phyloP scores from a whole-genome alignment of 768 basidiomycete species.

The Tylopilus intermedius region DNA sequence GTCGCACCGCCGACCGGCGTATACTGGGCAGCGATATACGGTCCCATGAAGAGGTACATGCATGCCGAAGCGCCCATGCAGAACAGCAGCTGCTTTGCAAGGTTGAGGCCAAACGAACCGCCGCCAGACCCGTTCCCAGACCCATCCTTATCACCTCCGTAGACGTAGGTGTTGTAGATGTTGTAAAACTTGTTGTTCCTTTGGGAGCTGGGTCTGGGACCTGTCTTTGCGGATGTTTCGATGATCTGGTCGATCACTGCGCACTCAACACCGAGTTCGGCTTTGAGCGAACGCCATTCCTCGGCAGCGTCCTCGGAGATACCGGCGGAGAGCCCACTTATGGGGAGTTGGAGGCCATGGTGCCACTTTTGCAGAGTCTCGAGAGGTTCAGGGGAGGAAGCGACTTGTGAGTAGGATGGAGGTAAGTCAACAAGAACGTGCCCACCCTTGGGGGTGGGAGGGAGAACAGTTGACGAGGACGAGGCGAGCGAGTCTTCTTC shows the following conservation, averaged over 20 bases:
- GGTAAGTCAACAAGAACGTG: constrained; percentile 49
- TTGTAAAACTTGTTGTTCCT: constrained; percentile 69
- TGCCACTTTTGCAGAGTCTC: constrained; percentile 71
- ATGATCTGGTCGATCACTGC: constrained; percentile 70
- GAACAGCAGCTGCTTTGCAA: constrained; percentile 47
- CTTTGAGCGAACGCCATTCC: constrained; percentile 77
- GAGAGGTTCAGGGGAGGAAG: constrained; percentile 45
- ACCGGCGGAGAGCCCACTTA: constrained; percentile 43
- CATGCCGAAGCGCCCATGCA: constrained; percentile 61
- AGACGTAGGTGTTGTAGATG: constrained; percentile 75
- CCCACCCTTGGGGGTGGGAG: constrained; percentile 60
- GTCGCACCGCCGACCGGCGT: constrained; percentile 60
- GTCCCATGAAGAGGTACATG: constrained; percentile 56
- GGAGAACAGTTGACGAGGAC: constrained; percentile 68
- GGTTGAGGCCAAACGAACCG: constrained; percentile 29
- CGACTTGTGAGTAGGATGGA: constrained; percentile 65
- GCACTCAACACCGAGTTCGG: constrained; percentile 75
- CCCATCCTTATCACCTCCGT: constrained; percentile 40
- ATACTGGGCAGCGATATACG: constrained; percentile 53
- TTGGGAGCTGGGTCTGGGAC: constrained; percentile 31
- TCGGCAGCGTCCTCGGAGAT: constrained; percentile 63
- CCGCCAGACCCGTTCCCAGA: constrained; percentile 16
- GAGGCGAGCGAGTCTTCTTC: constrained; percentile 59
- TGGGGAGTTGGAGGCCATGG: constrained; percentile 45
- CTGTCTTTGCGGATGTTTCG: constrained; percentile 33